Percentiles rank a stretch among this genome's conserved stretches.
Conservation (phyloP, 768 basidiomycete species). For the Leucocoprinus sp. region DNA sequence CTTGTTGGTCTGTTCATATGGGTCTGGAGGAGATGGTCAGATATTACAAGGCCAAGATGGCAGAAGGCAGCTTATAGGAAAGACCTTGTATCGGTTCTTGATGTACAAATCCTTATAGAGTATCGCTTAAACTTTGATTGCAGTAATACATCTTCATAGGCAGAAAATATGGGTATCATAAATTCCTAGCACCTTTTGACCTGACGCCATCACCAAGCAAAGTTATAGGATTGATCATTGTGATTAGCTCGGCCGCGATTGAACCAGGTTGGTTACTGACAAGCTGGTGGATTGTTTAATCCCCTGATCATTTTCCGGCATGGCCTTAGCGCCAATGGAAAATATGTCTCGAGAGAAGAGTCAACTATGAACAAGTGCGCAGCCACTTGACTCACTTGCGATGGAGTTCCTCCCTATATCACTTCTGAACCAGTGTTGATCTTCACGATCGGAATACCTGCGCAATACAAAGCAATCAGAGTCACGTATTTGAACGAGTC, state of each 20-base stretch:
- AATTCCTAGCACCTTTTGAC: neutral
- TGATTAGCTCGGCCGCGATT: neutral
- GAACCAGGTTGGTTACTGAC: neutral
- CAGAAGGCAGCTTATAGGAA: constrained; percentile 65
- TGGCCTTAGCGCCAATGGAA: no score
- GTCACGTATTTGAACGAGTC: neutral
- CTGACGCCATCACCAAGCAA: neutral
- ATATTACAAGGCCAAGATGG: constrained; percentile 88
- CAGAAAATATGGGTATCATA: constrained; percentile 2
- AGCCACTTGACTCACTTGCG: constrained; percentile 30
- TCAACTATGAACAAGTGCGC: no score
- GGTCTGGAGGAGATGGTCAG: constrained; percentile 93
- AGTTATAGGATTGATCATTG: neutral
- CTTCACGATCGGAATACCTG: constrained; percentile 47
- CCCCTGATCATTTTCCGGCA: no score
- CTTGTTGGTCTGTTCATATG: constrained; percentile 87
- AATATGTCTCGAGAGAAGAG: neutral
- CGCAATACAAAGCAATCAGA: constrained; percentile 2
- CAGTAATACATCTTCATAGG: neutral
- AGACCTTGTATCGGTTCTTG: no score
- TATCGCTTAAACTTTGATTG: neutral
- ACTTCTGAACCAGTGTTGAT: constrained; percentile 57
- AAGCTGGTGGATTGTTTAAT: neutral
- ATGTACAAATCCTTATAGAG: no score
- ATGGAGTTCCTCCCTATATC: constrained; percentile 49